phyloP scores from a whole-genome alignment of 148 eudicot genomes.

The Gaultheria prostrata region DNA sequence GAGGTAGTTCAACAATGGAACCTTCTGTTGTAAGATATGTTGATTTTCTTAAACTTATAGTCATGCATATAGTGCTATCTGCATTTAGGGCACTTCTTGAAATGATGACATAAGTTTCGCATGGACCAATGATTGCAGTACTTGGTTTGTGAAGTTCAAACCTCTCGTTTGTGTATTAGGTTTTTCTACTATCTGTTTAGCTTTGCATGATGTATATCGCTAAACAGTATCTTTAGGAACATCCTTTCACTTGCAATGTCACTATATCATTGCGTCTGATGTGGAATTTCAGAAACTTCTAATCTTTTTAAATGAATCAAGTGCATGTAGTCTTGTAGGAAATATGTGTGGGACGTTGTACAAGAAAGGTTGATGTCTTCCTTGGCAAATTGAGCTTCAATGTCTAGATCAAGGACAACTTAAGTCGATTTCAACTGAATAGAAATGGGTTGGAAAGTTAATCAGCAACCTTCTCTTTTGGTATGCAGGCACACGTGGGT shows the following conservation, averaged over 20 bases:
- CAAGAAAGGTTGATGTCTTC: neutral
- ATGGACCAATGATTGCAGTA: neutral
- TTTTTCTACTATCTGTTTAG: neutral
- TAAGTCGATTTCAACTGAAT: neutral
- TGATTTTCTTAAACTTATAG: neutral
- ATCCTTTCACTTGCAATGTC: neutral
- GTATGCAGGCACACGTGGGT: conserved; percentile 34
- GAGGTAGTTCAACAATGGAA: conserved; percentile 56
- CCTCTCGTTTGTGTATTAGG: neutral
- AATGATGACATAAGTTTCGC: neutral
- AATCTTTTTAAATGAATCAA: neutral
- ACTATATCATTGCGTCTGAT: neutral
- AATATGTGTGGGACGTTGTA: neutral
- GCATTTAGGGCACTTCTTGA: neutral
- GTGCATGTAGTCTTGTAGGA: neutral
- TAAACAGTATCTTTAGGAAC: neutral
- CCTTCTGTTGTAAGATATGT: neutral
- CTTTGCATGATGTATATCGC: neutral
- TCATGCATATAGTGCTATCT: neutral
- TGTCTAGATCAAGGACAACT: neutral
- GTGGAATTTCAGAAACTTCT: neutral
- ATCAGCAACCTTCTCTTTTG: conserved; percentile 1
- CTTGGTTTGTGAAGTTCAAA: neutral
- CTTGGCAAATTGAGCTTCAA: neutral
- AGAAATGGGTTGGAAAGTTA: neutral